Percentiles rank a stretch among this genome's conserved stretches.
Evolutionary conservation across 1,284 basidiomycete genomes (phyloP).

Genomic region (Microbotryum intermedium): DNA sequence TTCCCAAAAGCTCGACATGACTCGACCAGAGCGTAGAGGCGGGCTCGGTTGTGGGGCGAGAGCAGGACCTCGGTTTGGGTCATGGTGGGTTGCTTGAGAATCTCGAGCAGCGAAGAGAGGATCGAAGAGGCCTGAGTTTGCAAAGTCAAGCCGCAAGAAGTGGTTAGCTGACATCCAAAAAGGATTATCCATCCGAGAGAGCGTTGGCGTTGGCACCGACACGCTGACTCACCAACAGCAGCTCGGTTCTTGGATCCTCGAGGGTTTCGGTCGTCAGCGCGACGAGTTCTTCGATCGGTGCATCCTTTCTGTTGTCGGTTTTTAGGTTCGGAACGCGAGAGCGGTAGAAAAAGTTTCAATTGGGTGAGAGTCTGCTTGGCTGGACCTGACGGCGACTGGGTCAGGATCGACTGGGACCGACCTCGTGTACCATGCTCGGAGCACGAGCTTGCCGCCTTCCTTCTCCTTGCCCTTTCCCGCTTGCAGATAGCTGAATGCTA

Average conservation of each 20-base stretch:
- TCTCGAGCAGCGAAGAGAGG: constrained; percentile 9
- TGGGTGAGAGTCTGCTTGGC: too few species aligned
- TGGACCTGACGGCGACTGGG: too few species aligned
- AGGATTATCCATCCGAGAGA: neutral
- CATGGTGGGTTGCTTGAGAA: constrained; percentile 2
- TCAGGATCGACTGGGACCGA: constrained; percentile 35
- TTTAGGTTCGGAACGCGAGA: too few species aligned
- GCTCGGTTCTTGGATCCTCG: neutral
- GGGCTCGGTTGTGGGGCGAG: neutral
- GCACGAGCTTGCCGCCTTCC: constrained; percentile 61
- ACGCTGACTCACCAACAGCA: neutral
- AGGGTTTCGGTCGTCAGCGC: neutral
- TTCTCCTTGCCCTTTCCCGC: constrained; percentile 65
- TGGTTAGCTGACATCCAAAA: neutral
- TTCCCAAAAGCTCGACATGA: constrained; percentile 2
- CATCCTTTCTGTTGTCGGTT: too few species aligned
- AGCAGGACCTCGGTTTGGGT: neutral
- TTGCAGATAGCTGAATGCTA: constrained; percentile 55
- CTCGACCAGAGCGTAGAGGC: constrained; percentile 13
- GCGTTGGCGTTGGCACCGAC: too few species aligned
- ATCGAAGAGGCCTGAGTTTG: constrained; percentile 11
- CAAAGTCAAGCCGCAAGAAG: neutral
- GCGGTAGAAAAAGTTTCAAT: too few species aligned
- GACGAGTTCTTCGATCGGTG: too few species aligned
- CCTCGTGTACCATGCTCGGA: constrained; percentile 71